Conservation (phyloP, 106 monocot genomes). For the Phalaenopsis aphrodite region DNA sequence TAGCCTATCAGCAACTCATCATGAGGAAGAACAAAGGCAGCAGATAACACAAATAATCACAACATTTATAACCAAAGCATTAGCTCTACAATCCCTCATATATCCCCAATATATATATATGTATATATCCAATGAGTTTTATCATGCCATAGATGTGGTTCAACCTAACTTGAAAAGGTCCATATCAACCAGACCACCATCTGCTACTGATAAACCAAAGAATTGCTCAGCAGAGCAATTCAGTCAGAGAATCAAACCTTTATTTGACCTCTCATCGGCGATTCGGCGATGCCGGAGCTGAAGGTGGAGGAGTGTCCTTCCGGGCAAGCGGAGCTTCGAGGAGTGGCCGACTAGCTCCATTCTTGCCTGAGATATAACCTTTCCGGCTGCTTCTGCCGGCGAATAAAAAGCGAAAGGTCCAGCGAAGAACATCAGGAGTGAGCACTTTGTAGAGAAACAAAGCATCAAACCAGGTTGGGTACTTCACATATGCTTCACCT, state of each 20-base stretch:
- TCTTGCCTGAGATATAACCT: conserved; percentile 8
- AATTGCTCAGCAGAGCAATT: too few species aligned
- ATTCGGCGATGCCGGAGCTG: neutral
- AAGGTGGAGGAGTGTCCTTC: neutral
- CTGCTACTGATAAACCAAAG: too few species aligned
- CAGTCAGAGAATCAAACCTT: neutral
- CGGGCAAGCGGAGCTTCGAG: conserved; percentile 18
- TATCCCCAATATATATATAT: too few species aligned
- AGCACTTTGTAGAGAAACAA: conserved; percentile 61
- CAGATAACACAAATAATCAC: too few species aligned
- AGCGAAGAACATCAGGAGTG: conserved; percentile 50
- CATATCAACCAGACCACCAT: too few species aligned
- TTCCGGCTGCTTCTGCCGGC: conserved; percentile 6
- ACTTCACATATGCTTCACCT: conserved; percentile 56
- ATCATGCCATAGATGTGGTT: too few species aligned
- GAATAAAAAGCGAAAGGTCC: conserved; percentile 60
- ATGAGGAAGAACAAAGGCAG: too few species aligned
- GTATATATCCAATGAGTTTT: too few species aligned
- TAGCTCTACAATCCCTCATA: too few species aligned
- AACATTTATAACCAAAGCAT: too few species aligned
- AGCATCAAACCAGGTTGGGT: conserved; percentile 56
- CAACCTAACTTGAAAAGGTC: too few species aligned
- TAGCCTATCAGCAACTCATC: too few species aligned
- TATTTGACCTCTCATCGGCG: neutral
- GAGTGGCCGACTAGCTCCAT: conserved; percentile 1